Base-by-base conservation (phyloP, 2,329 filamentous ascomycete species). In the Fusarium longipes region DNA sequence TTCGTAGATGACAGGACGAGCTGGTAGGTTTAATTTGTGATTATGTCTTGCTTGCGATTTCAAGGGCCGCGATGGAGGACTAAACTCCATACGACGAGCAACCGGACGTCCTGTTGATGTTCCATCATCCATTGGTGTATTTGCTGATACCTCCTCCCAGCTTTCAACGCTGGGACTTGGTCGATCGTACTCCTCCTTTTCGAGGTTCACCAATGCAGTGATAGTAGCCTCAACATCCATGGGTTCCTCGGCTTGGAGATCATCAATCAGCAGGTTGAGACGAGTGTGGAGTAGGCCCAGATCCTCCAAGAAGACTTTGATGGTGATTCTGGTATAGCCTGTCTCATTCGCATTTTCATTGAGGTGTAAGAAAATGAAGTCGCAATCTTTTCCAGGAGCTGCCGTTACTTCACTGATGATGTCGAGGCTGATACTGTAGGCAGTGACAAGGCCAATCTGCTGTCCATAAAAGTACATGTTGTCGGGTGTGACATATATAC, bases 391-490 rank as follows among this genome's bases (percentile, higher is more conserved):
- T 20, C 96, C 96, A 14, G 93, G 91, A 3, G 93, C 93, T 35
- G 92, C 92, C 24, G 93, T 97, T 39, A 98, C 93, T 78, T 98
- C 96, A 10, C 89, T 88, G 57, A 99, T 93, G 45, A 86, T 89
- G 54, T 89, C 86, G 57, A 99, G 83, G 54, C 86, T 88, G 49
- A 96, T 87, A 17, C 87, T 87, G 49, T 93, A 95, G 2, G 95
- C 92, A 33, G 97, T 84, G 1, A 98, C 91, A 8, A 99, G 85
- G 8, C 96, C 96, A 76, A 97, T 89, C 75, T 97, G 92, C 74
- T 98, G 92, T 72, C 94, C 96, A 79, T 97, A 99, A 75, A 99
- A 98, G 78, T 97, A 98, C 76, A 99, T 89, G 67, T 94, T 91
- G 64, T 91, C 89, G 0, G 90, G 85, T 1, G 95, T 98, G 61